Percentiles rank a stretch among this genome's conserved stretches.
These are phyloP conservation scores for Rhizophora mangle DNA, from an alignment of 345 rosid genomes.

Conservation along the genomic window DNA sequence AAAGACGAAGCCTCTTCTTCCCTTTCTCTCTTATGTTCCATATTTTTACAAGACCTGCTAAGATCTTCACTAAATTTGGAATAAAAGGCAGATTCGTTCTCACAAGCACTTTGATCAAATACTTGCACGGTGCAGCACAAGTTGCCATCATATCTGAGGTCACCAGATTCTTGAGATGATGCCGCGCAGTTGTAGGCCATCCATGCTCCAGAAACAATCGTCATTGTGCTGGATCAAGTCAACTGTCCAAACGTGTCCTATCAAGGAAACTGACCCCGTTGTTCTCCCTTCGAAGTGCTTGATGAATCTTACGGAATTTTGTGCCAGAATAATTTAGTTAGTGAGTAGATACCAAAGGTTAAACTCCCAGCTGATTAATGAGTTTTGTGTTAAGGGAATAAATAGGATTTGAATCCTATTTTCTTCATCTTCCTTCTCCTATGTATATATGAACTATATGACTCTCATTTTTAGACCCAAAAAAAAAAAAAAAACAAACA, in stretches of 20 bases:
- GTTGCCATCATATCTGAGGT: slow-evolving; percentile 51
- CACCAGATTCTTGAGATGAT: slow-evolving; percentile 45
- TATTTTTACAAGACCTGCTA: slow-evolving; percentile 13
- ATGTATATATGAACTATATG: too few species aligned
- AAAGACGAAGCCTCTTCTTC: slow-evolving; percentile 27
- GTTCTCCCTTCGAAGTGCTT: slow-evolving; percentile 39
- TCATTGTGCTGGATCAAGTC: slow-evolving; percentile 32
- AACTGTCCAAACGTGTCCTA: slow-evolving; percentile 45
- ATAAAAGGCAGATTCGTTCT: slow-evolving; percentile 51
- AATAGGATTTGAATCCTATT: too few species aligned
- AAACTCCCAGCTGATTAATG: too few species aligned
- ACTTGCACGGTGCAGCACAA: slow-evolving; percentile 51
- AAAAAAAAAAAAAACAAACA: too few species aligned
- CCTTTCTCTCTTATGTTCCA: slow-evolving; percentile 37
- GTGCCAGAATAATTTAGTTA: slow-evolving; percentile 26
- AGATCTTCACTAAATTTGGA: slow-evolving; percentile 38
- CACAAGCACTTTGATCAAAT: slow-evolving; percentile 49
- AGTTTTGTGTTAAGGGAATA: too few species aligned
- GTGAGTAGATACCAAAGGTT: background rate
- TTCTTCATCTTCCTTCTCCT: too few species aligned
- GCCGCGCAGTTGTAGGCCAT: slow-evolving; percentile 49
- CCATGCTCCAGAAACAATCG: slow-evolving; percentile 38
- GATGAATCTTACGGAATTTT: slow-evolving; percentile 41
- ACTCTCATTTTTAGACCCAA: too few species aligned
- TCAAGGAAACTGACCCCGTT: slow-evolving; percentile 39